Base-by-base conservation (phyloP, 768 basidiomycete genomes). In the Pholiota microspora region DNA sequence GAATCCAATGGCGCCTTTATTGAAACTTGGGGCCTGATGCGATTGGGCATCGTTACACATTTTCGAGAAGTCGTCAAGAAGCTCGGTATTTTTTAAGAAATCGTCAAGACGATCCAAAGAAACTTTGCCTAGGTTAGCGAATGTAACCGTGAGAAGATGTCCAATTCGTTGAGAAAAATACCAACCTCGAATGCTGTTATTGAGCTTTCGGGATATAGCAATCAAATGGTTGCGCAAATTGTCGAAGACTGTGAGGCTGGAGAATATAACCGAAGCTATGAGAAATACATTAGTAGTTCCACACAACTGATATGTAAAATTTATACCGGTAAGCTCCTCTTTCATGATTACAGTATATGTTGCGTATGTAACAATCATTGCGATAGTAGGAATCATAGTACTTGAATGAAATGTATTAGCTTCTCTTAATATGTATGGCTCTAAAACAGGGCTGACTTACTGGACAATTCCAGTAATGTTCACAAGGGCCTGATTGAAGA, bases 1-100 rank as follows among this genome's bases (percentile, higher is more conserved):
- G 61, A 85, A 78, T 2, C 82, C 81, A 45, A 85, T 74, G 0
- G 63, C 66, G n/a, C 73, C 70, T 13, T 45, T 34, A 8, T 45
- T 23, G n/a, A 28, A 21, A 7, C 13, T 21, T 23, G 38, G 21
- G 13, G 9, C 7, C 7, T 42, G 44, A 21, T 50, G 21, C 10
- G 48, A 6, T 48, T 34, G 3, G 24, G 40, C 3, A 63, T 51
- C 56, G 25, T 62, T 64, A 28, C 62, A 61, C 7, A 8, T 9
- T 44, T 23, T 23, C 4, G 28, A 18, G 12, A 44, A 51, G 12
- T 12, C 10, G 24, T 51, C 51, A 31, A 51, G 51, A 15, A 51
- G 40, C 23, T 51, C 51, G 9, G 51, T 51, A n/a, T 42, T 24
- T 21, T 51, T 51, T 10, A 51, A 21, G 29, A 44, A 51, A 3